Percentiles rank a stretch among this genome's conserved stretches.
Conservation (phyloP, 139 green algal species). For the Nannochloris sp. region DNA sequence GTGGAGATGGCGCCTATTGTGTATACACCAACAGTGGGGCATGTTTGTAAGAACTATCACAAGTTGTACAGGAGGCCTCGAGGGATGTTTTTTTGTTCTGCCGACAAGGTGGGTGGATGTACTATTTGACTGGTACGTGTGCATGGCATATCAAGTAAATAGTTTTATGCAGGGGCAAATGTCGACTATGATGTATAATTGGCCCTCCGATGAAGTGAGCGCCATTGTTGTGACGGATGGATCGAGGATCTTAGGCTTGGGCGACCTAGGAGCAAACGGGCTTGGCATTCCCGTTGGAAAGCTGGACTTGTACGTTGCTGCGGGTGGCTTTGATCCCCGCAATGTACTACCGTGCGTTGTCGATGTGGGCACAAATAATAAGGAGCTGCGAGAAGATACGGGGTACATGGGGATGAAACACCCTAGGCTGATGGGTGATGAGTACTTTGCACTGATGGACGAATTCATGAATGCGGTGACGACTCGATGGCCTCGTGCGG, state of each 20-base stretch:
- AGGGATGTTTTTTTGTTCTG: constrained; percentile 85
- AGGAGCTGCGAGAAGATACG: constrained; percentile 45
- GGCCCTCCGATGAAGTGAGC: constrained; percentile 45
- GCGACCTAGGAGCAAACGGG: constrained; percentile 69
- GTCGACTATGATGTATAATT: constrained; percentile 55
- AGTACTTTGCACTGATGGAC: constrained; percentile 65
- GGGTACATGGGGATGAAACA: constrained; percentile 62
- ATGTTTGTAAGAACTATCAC: constrained; percentile 55
- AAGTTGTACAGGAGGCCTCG: constrained; percentile 60
- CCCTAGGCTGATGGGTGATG: constrained; percentile 52
- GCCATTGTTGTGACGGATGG: constrained; percentile 72
- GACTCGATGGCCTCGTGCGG: constrained; percentile 44
- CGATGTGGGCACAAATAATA: constrained; percentile 83
- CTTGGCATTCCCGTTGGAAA: constrained; percentile 79
- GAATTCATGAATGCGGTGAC: constrained; percentile 62
- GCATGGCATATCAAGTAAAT: no score
- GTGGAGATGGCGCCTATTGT: constrained; percentile 82
- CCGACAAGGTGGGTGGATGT: constrained; percentile 36
- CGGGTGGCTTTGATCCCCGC: constrained; percentile 76
- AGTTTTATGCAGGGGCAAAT: constrained; percentile 43
- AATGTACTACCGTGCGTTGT: constrained; percentile 78
- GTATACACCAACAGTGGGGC: constrained; percentile 57
- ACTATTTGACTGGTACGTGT: no score
- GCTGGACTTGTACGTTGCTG: constrained; percentile 89
- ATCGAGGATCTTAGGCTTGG: constrained; percentile 71